phyloP scores from a whole-genome alignment of 805 yeast species.

The Helenozyma rhizophorensis region DNA sequence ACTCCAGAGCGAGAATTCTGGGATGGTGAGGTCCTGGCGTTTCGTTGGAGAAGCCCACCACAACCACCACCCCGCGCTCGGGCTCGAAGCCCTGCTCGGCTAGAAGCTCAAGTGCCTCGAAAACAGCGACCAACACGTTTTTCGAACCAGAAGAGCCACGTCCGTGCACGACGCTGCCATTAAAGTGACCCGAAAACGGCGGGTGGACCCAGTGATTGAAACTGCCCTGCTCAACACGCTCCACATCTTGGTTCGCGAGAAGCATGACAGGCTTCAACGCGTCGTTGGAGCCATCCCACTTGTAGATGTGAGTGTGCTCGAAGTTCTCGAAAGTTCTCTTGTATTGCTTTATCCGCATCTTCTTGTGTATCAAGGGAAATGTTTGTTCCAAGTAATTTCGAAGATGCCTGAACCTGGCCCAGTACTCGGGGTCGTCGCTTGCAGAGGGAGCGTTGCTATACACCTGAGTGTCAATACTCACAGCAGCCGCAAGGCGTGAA shows the following conservation, averaged over 20 bases:
- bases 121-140: conserved; percentile 55
- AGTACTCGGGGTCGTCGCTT: conserved; percentile 45
- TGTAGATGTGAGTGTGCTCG: conserved; percentile 5
- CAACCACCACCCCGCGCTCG: conserved; percentile 3
- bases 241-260: conserved; percentile 8
- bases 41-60: conserved; percentile 8
- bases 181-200: conserved; percentile 3
- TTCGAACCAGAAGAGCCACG: conserved; percentile 77
- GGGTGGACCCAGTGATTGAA: conserved; percentile 3
- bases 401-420: conserved; percentile 27
- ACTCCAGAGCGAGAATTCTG: conserved; percentile 1
- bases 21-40: conserved; percentile 4
- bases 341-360: conserved; percentile 1
- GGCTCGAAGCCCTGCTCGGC: conserved; percentile 1
- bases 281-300: conserved; percentile 7
- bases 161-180: conserved; percentile 53
- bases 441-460: conserved; percentile 47
- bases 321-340: no score
- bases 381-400: conserved; percentile 6
- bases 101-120: conserved; percentile 36
- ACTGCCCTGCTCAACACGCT: conserved; percentile 3
- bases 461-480: conserved; percentile 59
- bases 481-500: conserved; percentile 48
- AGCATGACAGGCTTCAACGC: conserved; percentile 8
- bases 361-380: conserved; percentile 3